Evolutionary conservation across 768 basidiomycete species (phyloP), one percentile per base, ranked within the genome.

Genomic region (Mycena rebaudengoi): DNA sequence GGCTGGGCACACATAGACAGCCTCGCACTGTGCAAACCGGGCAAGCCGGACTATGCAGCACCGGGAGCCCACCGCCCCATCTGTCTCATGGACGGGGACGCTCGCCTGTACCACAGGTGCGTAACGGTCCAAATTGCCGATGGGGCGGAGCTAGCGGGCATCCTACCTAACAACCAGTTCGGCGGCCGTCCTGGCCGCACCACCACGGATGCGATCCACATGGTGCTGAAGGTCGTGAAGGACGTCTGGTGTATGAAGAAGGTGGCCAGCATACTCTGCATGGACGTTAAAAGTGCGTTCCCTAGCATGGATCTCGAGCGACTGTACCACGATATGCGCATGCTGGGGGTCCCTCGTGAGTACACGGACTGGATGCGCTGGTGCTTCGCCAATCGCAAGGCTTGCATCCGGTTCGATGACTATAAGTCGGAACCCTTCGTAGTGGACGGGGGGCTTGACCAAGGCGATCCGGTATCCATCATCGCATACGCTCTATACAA

Each of bases 241-340:
- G 69, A 74, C 1, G 75, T 78, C 0, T 84, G 82, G 83, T 39
- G 75, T 0, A 46, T 56, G 5, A 52, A 65, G 0, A 73, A 79
- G 18, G 82, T 83, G 0, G 79, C 68, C 0, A 74, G 74, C 0
- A 68, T 74, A 0, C 75, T 83, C 0, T 83, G 80, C 68, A 73
- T 83, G 1, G 81, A 85, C 60, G 74, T 85, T 0, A 70, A 82
- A 67, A 82, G 76, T 0, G 80, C 82, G 2, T 84, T 82, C 64
- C 82, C 79, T 0, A 83, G 76, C 60, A 75, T 74, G 0, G 76
- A 75, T 8, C 73, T 64, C 0, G 73, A 74, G 1, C 23, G 64
- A 0, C 75, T 83, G 0, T 33, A 76, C 0, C 75, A 79, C 59
- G 75, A 80, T 51, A 62, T 83, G 56, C 48, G 65, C 13, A 70